Conservation (phyloP, 2,329 filamentous ascomycete species). For the Tolypocladium cylindrosporum region DNA sequence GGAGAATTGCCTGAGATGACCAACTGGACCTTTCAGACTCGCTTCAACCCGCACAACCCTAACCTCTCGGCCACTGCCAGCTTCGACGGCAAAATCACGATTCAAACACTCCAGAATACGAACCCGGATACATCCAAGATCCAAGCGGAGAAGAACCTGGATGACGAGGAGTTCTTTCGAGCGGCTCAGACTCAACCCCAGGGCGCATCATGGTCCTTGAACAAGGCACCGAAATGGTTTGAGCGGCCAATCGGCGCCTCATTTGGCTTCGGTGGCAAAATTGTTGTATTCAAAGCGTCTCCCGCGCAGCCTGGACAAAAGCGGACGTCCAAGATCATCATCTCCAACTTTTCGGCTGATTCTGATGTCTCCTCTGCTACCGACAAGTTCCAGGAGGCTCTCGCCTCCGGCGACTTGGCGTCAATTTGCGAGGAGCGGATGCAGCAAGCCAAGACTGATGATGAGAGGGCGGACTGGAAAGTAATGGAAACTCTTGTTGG, state of each 20-base stretch:
- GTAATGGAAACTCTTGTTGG: constrained; percentile 84
- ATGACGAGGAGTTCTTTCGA: constrained; percentile 94
- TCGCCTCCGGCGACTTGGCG: constrained; percentile 67
- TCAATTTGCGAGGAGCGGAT: constrained; percentile 74
- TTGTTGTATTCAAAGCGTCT: constrained; percentile 62
- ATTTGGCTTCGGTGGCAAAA: constrained; percentile 92
- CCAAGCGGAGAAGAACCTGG: constrained; percentile 57
- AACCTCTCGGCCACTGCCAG: constrained; percentile 88
- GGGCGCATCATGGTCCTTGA: constrained; percentile 76
- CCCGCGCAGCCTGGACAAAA: constrained; percentile 52
- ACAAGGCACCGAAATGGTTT: constrained; percentile 82
- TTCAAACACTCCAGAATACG: constrained; percentile 92
- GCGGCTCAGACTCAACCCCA: constrained; percentile 89
- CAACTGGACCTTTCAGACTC: constrained; percentile 98
- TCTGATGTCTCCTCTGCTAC: constrained; percentile 75
- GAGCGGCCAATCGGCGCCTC: constrained; percentile 76
- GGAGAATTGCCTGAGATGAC: constrained; percentile 95
- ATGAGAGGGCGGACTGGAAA: constrained; percentile 93
- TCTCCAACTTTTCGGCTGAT: constrained; percentile 84
- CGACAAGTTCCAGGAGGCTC: constrained; percentile 74
- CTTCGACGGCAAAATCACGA: constrained; percentile 90
- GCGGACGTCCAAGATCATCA: constrained; percentile 64
- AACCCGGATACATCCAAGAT: constrained; percentile 64
- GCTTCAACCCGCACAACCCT: constrained; percentile 89
- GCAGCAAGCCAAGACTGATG: constrained; percentile 65